A percentile compares a stretch with the other conserved stretches of the same genome.
phyloP scores from a whole-genome alignment of 108 stramenopile species.

The Nannochloropsis gaditana region DNA sequence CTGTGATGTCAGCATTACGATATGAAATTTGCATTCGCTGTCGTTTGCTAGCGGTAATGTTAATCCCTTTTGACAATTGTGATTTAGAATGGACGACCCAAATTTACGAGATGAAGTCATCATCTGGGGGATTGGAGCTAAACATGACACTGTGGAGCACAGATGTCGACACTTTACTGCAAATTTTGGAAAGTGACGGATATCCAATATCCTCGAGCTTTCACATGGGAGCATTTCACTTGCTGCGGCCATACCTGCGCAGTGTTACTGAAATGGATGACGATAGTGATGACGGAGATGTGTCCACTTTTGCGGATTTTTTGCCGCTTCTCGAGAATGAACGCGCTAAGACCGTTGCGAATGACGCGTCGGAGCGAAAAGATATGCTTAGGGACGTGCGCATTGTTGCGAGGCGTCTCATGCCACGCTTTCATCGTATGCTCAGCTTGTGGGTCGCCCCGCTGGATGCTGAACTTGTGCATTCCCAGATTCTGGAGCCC shows the following conservation, averaged over 20 bases:
- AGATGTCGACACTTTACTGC: slow-evolving; percentile 8
- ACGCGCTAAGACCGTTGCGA: not conserved
- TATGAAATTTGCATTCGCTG: slow-evolving; percentile 3
- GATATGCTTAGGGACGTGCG: not conserved
- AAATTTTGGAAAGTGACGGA: not conserved
- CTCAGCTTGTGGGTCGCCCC: not conserved
- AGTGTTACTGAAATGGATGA: slow-evolving; percentile 5
- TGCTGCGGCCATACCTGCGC: not conserved
- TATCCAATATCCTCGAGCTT: not conserved
- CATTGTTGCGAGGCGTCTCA: not conserved
- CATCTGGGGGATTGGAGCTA: not conserved
- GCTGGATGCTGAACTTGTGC: not conserved
- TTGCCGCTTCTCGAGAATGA: not conserved
- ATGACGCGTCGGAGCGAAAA: not conserved
- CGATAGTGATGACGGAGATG: not conserved
- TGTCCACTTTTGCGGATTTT: not conserved
- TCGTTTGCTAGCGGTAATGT: not conserved
- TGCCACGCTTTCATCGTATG: not conserved
- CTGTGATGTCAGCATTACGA: not conserved
- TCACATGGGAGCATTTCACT: not conserved
- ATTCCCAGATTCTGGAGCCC: not conserved
- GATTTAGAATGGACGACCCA: not conserved
- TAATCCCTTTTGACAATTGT: slow-evolving; percentile 8
- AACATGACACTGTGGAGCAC: not conserved
- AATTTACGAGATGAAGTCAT: not conserved